Base-by-base conservation (phyloP, 2,329 filamentous ascomycete genomes). In the Plectosphaerella sp. region DNA sequence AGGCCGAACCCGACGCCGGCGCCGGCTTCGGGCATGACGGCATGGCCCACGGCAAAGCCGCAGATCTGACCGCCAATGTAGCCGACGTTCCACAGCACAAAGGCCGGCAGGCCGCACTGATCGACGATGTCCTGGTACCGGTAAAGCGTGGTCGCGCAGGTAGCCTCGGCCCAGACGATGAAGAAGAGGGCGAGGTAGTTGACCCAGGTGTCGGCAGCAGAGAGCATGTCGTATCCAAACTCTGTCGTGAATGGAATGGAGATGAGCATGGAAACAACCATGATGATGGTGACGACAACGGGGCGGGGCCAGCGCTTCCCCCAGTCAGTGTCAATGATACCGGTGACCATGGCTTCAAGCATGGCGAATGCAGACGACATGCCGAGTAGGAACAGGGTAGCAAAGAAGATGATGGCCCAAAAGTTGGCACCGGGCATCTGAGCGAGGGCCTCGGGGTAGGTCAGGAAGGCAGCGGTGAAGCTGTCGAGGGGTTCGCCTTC, bases 381-480 rank as follows among this genome's bases (percentile, higher is more conserved):
- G 0, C 78, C 79, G 1, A 82, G 71, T 0, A 82, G 72, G 1
- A 78, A 71, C 3, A 82, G 59, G 0, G 78, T 81, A 15, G 82
- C 71, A 57, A 83, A 82, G 11, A 82, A 69, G 0, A 80, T 63
- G 0, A 78, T 65, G 0, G 78, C 77, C 72, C 77, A 82, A 53
- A 77, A 79, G 52, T 80, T 81, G 2, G 78, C 68, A 0, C 73
- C 78, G 0, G 78, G 79, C 77, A 82, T 82, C 50, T 80, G 69
- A 0, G 76, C 62, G 1, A 82, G 70, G 1, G 79, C 79, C 43
- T 74, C 70, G 0, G 78, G 78, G 3, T 79, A 68, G 0, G 77
- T 80, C 35, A 81, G 59, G 60, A 82, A 82, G 2, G 78, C 79
- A 0, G 80, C 73, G 2, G 74, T 74, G 49, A 82, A 82, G 2